A percentile compares a stretch with the other conserved stretches of the same genome.
Evolutionary conservation across 2,329 filamentous ascomycete genomes (phyloP).

Genomic region (Verticillium dahliae): DNA sequence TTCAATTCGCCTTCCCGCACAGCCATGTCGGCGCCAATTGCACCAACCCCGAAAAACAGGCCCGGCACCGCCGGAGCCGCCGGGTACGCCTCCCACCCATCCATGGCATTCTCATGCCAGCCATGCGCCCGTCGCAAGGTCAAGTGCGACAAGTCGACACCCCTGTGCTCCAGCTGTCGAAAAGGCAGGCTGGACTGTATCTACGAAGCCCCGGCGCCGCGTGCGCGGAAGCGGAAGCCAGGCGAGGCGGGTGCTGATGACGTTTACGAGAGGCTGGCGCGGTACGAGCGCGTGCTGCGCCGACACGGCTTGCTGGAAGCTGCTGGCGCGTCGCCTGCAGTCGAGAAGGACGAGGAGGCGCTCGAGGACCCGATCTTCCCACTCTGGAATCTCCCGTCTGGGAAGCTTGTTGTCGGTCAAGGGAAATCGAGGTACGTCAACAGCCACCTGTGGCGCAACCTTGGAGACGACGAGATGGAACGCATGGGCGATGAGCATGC

Average conservation of each 20-base stretch:
- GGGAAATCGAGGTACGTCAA: conserved; percentile 36
- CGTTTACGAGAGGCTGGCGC: conserved; percentile 25
- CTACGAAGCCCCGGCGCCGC: conserved; percentile 30
- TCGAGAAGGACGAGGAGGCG: neutral
- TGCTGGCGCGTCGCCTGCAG: neutral
- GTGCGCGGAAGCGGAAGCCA: conserved; percentile 28
- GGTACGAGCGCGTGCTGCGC: conserved; percentile 30
- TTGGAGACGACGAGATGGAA: conserved; percentile 18
- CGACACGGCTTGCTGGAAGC: conserved; percentile 23
- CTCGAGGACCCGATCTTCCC: conserved; percentile 4
- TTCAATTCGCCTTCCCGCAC: neutral
- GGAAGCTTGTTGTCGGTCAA: conserved; percentile 15
- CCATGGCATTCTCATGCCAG: conserved; percentile 19
- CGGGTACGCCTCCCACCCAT: neutral
- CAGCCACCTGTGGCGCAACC: conserved; percentile 20
- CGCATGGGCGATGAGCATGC: conserved; percentile 12
- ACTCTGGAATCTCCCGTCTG: conserved; percentile 4
- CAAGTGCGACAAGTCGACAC: conserved; percentile 18
- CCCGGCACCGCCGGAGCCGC: neutral
- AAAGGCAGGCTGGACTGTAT: conserved; percentile 25
- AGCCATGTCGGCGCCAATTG: conserved; percentile 1
- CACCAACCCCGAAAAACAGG: neutral
- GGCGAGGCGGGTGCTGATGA: conserved; percentile 20
- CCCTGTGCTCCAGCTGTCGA: conserved; percentile 17
- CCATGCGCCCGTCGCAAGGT: conserved; percentile 20